phyloP scores from a whole-genome alignment of 2,329 filamentous ascomycete species.

The Pestalotiopsis fici region DNA sequence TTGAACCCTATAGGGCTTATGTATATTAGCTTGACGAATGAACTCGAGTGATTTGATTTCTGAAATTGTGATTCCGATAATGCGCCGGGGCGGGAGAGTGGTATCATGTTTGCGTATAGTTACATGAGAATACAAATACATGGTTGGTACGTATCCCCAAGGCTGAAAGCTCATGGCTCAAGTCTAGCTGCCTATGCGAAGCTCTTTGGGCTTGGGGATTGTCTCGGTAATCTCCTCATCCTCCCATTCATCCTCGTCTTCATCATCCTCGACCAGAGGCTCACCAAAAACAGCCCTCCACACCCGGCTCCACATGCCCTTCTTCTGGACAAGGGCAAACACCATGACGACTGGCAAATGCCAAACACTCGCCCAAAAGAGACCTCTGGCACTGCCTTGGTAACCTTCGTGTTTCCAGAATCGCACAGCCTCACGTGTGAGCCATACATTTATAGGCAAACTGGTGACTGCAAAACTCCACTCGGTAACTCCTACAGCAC shows the following conservation, averaged over 20 bases:
- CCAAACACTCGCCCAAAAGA: slow-evolving; percentile 99
- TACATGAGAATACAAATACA: not conserved
- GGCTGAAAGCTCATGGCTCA: not conserved
- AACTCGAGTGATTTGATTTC: too few species aligned
- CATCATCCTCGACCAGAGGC: slow-evolving; percentile 54
- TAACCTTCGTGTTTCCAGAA: slow-evolving; percentile 82
- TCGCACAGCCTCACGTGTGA: slow-evolving; percentile 73
- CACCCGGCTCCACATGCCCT: slow-evolving; percentile 84
- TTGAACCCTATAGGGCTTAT: too few species aligned
- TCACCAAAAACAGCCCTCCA: slow-evolving; percentile 68
- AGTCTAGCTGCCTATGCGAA: not conserved
- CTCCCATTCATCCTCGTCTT: slow-evolving; percentile 46
- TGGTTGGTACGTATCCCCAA: not conserved
- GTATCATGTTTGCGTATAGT: not conserved
- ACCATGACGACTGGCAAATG: slow-evolving; percentile 89
- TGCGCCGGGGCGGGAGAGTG: not conserved
- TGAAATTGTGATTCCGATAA: too few species aligned
- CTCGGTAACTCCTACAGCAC: slow-evolving; percentile 79
- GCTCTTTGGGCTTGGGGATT: slow-evolving; percentile 15
- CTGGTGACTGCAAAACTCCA: slow-evolving; percentile 83
- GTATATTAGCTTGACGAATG: too few species aligned
- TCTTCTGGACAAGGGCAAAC: slow-evolving; percentile 89
- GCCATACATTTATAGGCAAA: slow-evolving; percentile 81
- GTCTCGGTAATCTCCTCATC: slow-evolving; percentile 47
- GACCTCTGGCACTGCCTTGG: slow-evolving; percentile 75